Evolutionary conservation across 2,329 filamentous ascomycete genomes (phyloP), one percentile per base, ranked within the genome.

Genomic region (Aspergillus tanneri): DNA sequence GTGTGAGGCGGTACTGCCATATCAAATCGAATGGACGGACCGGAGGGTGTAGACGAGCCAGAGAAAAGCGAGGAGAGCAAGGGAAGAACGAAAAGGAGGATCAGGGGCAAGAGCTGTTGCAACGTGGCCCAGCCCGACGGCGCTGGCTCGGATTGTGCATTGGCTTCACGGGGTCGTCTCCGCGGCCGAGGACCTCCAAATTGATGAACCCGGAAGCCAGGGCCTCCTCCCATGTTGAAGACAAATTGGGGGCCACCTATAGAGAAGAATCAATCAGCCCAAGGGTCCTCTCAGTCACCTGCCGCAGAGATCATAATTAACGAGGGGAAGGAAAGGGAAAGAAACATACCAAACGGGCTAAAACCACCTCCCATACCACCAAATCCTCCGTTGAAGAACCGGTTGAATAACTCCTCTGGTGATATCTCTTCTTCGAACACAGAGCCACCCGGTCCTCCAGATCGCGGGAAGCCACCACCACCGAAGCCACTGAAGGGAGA

Each of bases 341-440:
- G 23, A 19, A 11, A 18, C 69, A 72, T 81, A 74, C 87, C 86
- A 64, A 88, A 85, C 12, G 81, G 80, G 44, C 84, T 84, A 49
- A 86, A 84, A 39, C 82, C 80, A 61, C 79, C 76, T 14, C 75
- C 77, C 57, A 71, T 64, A 25, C 72, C 72, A 30, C 72, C 72
- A 57, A 70, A 66, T 7, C 79, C 85, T 34, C 88, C 90, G 39
- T 89, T 89, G 75, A 99, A 99, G 80, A 99, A 99, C 55, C 92
- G 84, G 66, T 92, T 86, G 74, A 99, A 99, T 77, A 99, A 82
- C 71, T 99, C 93, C 71, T 99, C 93, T 0, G 93, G 91, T 46
- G 88, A 95, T 60, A 99, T 88, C 67, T 97, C 92, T 52, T 93
- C 90, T 46, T 93, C 88, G 72, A 87, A 96, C 77, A 85, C 84